phyloP scores from a whole-genome alignment of 2,329 filamentous ascomycete genomes.

The Pyrenochaeta sp. region DNA sequence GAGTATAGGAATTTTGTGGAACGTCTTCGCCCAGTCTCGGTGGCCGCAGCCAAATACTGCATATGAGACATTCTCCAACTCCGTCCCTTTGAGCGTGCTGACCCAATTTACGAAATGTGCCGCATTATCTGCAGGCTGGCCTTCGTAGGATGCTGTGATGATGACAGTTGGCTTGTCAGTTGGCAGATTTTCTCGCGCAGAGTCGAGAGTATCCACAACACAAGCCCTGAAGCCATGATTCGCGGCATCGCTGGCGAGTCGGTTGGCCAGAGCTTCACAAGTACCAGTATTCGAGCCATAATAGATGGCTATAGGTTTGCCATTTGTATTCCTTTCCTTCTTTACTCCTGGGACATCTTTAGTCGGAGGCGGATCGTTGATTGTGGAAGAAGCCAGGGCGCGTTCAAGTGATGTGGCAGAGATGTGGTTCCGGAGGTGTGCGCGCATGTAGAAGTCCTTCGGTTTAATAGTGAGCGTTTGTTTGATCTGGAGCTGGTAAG shows the following conservation, averaged over 20 bases:
- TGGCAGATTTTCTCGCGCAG: slow-evolving; percentile 42
- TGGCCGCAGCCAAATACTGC: slow-evolving; percentile 55
- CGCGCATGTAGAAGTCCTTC: slow-evolving; percentile 51
- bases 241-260: slow-evolving; percentile 46
- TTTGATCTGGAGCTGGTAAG: slow-evolving; percentile 55
- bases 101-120: slow-evolving; percentile 53
- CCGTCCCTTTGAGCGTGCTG: slow-evolving; percentile 32
- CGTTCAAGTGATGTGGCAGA: slow-evolving; percentile 44
- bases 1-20: slow-evolving; percentile 52
- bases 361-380: slow-evolving; percentile 22
- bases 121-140: slow-evolving; percentile 54
- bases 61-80: slow-evolving; percentile 47
- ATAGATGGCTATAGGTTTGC: slow-evolving; percentile 47
- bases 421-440: slow-evolving; percentile 41
- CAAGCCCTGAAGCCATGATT: slow-evolving; percentile 49
- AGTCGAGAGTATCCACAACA: slow-evolving; percentile 47
- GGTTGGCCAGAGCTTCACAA: slow-evolving; percentile 52
- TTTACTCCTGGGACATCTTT: slow-evolving; percentile 11
- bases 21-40: slow-evolving; percentile 53
- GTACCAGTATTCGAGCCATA: slow-evolving; percentile 55
- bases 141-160: slow-evolving; percentile 54
- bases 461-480: slow-evolving; percentile 58
- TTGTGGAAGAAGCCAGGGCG: slow-evolving; percentile 29
- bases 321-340: slow-evolving; percentile 24
- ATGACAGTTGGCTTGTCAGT: slow-evolving; percentile 50